Evolutionary conservation across 163 green algal genomes (phyloP).

Genomic region (Smithsoniella earleae): DNA sequence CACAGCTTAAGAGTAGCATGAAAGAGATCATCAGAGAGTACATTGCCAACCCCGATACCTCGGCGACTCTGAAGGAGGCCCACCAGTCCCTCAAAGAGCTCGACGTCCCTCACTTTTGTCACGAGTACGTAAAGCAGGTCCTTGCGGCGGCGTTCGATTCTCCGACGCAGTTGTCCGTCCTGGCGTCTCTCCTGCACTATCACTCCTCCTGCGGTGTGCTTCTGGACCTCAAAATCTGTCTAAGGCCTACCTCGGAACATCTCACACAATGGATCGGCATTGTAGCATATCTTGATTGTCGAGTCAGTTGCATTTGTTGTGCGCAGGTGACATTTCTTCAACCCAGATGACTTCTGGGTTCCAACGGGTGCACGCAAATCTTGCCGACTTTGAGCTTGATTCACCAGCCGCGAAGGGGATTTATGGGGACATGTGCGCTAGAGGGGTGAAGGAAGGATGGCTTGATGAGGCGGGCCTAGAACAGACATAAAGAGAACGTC

Average conservation of each 20-base stretch:
- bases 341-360: conserved; percentile 47
- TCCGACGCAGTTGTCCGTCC: conserved; percentile 8
- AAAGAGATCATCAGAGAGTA: conserved; percentile 34
- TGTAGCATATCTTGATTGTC: conserved; percentile 7
- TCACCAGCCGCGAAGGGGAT: conserved; percentile 32
- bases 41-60: conserved; percentile 14
- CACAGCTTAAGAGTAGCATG: conserved; percentile 46
- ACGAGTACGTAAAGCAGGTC: conserved; percentile 66
- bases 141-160: conserved; percentile 41
- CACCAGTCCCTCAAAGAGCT: conserved; percentile 64
- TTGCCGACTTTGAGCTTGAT: conserved; percentile 43
- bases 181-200: conserved; percentile 39
- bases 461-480: not conserved
- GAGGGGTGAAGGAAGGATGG: not conserved
- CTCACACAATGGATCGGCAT: not conserved
- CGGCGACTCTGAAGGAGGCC: conserved; percentile 46
- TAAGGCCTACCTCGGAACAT: too few species aligned
- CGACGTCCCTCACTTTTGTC: conserved; percentile 69
- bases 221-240: conserved; percentile 41
- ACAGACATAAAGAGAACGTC: too few species aligned
- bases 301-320: not conserved
- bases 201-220: conserved; percentile 43
- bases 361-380: conserved; percentile 33
- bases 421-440: conserved; percentile 22
- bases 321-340: conserved; percentile 24